Conservation (phyloP, 2,329 filamentous ascomycete genomes). For the Tolypocladium endophyticum region DNA sequence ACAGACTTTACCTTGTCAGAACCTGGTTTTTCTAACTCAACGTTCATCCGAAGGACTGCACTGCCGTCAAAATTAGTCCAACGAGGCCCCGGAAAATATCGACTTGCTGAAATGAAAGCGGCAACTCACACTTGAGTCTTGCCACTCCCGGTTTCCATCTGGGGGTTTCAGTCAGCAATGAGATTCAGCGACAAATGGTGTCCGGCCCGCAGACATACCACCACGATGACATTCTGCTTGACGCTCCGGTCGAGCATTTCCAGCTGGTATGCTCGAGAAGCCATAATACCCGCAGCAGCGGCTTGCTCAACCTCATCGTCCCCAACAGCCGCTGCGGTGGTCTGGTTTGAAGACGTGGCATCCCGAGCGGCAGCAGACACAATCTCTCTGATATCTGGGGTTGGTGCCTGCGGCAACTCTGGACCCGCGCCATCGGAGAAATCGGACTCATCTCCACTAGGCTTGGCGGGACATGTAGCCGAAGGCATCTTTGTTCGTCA, state of each 20-base stretch:
- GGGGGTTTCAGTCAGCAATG: background rate
- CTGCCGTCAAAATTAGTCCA: constrained; percentile 24
- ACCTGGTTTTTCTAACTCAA: constrained; percentile 46
- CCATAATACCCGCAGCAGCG: constrained; percentile 19
- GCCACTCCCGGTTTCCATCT: constrained; percentile 75
- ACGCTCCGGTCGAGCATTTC: constrained; percentile 68
- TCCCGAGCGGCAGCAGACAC: constrained; percentile 6
- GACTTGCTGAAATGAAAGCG: background rate
- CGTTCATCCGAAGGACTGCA: constrained; percentile 56
- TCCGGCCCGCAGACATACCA: constrained; percentile 32
- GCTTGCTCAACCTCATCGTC: constrained; percentile 1
- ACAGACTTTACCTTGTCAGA: constrained; percentile 37
- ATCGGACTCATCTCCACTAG: constrained; percentile 3
- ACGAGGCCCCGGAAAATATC: background rate
- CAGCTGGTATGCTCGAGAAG: constrained; percentile 54
- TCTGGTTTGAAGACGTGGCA: background rate
- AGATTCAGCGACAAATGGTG: background rate
- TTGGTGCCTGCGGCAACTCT: background rate
- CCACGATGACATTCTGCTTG: constrained; percentile 59
- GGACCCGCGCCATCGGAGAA: constrained; percentile 1
- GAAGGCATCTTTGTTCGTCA: constrained; percentile 1
- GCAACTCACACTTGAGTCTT: constrained; percentile 63
- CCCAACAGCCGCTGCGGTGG: background rate
- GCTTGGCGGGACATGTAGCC: background rate
- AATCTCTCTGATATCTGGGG: constrained; percentile 8